Evolutionary conservation across 2,329 filamentous ascomycete genomes (phyloP), one percentile per base, ranked within the genome.

Genomic region (Coniochaeta sp.): DNA sequence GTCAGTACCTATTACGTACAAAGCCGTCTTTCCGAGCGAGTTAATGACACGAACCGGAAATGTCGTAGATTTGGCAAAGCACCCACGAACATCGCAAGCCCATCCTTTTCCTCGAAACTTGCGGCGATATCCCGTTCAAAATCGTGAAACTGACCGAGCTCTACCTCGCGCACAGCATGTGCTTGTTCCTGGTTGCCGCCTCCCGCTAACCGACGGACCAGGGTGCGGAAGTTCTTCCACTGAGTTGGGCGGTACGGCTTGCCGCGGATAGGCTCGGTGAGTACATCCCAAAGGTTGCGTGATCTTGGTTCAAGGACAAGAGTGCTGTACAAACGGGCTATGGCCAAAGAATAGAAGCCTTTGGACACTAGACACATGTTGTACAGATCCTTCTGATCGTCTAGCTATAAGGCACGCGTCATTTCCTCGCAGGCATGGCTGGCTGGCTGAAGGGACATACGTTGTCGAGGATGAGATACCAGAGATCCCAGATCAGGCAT

Each of bases 301-400:
- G 38, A 17, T 40, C 38, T n/a, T 40, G 52, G 24, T 16, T 54
- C 58, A 19, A 60, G 24, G 1, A 22, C n/a, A 10, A 60, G 44
- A 4, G 9, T 57, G 12, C 38, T 28, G 24, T 60, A 60, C 40
- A 60, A 38, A 14, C 16, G 16, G 4, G n/a, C 5, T 12, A 28
- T 57, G 4, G 38, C 58, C 24, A 57, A 24, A 7, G 52, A 24
- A 28, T 60, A 47, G 32, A 59, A 54, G 17, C 16, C 22, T 22
- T 57, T 60, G 58, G 52, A 60, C 10, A 57, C 58, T 6, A 54
- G 58, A 38, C 52, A 44, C 12, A 60, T 54, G 24, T 22, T 26
- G 24, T 17, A n/a, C 17, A 60, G 12, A 22, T 60, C 54, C 14
- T 28, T 17, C 52, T 24, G 10, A 22, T 40, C 32, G 19, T 50